These are phyloP conservation scores for Juglanconis sp. DNA, from an alignment of 2,329 filamentous ascomycete genomes.

Conservation along the genomic window DNA sequence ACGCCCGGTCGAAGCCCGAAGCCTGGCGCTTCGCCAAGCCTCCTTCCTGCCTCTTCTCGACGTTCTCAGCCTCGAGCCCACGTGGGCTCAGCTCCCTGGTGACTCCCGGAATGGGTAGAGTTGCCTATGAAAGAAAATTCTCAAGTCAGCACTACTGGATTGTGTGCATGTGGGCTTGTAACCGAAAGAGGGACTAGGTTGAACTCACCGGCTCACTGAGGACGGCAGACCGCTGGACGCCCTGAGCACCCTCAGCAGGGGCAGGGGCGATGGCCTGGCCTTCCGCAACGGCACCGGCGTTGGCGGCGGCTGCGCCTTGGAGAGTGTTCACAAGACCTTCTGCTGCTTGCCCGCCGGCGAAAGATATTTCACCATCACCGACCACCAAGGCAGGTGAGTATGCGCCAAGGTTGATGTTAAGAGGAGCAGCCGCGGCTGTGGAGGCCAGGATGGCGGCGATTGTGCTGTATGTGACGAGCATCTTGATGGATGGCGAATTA, in stretches of 20 bases:
- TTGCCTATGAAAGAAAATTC: constrained; percentile 3
- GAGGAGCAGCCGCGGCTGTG: constrained; percentile 36
- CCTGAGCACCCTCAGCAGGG: neutral
- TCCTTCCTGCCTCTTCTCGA: constrained; percentile 9
- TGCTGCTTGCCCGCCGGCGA: constrained; percentile 38
- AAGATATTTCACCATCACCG: constrained; percentile 51
- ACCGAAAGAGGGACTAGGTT: too few species aligned
- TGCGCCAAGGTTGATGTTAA: constrained; percentile 51
- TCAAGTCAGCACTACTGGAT: neutral
- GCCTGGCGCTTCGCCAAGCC: constrained; percentile 32
- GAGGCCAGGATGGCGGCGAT: constrained; percentile 12
- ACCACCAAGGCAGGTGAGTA: constrained; percentile 51
- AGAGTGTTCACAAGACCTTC: constrained; percentile 42
- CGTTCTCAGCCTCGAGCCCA: neutral
- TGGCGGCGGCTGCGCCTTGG: constrained; percentile 43
- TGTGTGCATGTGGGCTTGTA: neutral
- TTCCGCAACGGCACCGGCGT: constrained; percentile 12
- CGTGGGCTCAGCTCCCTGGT: constrained; percentile 16
- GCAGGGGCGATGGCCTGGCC: constrained; percentile 11
- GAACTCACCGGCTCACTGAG: constrained; percentile 16
- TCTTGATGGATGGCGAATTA: constrained; percentile 5
- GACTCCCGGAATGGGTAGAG: constrained; percentile 8
- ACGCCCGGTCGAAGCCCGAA: constrained; percentile 37
- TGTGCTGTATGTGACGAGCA: constrained; percentile 11
- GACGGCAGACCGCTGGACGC: constrained; percentile 3